Evolutionary conservation across 2,329 filamentous ascomycete genomes (phyloP).

Genomic region (Aspergillus vadensis): DNA sequence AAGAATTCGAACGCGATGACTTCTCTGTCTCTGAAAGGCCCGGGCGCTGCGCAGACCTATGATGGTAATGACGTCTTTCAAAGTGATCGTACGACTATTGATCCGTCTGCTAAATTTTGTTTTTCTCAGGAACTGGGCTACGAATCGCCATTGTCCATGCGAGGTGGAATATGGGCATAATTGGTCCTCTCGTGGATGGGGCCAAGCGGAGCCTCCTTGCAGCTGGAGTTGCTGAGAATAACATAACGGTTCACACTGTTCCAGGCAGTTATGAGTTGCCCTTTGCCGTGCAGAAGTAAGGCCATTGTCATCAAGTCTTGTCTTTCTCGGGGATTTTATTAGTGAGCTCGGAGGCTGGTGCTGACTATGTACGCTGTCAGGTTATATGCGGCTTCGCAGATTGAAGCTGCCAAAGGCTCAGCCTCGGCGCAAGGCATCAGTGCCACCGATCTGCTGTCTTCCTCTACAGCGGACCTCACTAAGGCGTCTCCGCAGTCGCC

Average conservation of each 20-base stretch:
- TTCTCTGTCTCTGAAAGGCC: conserved; percentile 62
- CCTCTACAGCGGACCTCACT: conserved; percentile 68
- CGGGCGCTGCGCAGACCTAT: conserved; percentile 59
- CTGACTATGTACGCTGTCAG: conserved; percentile 46
- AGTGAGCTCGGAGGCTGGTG: neutral
- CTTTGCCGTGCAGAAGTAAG: conserved; percentile 80
- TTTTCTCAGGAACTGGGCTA: conserved; percentile 62
- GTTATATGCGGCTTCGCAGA: conserved; percentile 80
- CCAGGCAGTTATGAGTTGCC: conserved; percentile 95
- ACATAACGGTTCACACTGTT: conserved; percentile 86
- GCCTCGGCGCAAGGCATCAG: conserved; percentile 39
- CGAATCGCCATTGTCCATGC: conserved; percentile 95
- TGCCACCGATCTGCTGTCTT: conserved; percentile 61
- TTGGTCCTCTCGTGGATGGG: conserved; percentile 79
- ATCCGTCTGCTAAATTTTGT: conserved; percentile 16
- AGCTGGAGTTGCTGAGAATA: conserved; percentile 80
- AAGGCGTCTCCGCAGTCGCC: conserved; percentile 45
- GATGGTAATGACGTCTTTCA: conserved; percentile 52
- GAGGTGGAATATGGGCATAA: conserved; percentile 89
- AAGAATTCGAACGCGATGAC: conserved; percentile 43
- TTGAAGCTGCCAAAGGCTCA: conserved; percentile 68
- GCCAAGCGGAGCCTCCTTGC: conserved; percentile 74
- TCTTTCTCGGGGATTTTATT: neutral
- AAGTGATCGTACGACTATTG: neutral
- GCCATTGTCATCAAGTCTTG: neutral